These are phyloP conservation scores for Escovopsis weberi DNA, from an alignment of 2,329 filamentous ascomycete species.

Conservation along the genomic window DNA sequence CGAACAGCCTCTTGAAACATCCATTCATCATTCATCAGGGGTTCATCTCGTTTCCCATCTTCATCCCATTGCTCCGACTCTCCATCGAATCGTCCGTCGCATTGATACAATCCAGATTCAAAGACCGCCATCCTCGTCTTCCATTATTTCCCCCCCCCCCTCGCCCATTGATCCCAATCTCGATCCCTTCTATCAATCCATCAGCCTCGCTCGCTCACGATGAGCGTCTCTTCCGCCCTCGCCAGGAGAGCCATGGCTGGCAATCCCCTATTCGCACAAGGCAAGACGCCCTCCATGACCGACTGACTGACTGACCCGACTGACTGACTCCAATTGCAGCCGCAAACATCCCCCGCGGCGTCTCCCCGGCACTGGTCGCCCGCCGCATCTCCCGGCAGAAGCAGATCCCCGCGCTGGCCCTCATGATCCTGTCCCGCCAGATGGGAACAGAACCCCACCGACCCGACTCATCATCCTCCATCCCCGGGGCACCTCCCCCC, in stretches of 20 bases:
- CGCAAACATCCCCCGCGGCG: conserved; percentile 30
- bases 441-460: conserved; percentile 46
- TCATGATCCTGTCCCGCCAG: conserved; percentile 41
- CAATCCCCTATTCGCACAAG: conserved; percentile 36
- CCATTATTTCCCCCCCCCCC: too few species aligned
- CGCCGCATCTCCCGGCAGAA: conserved; percentile 32
- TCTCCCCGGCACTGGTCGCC: conserved; percentile 31
- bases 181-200: too few species aligned
- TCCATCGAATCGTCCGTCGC: too few species aligned
- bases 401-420: conserved; percentile 36
- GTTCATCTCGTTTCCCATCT: too few species aligned
- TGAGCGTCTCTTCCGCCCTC: conserved; percentile 43
- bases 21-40: too few species aligned
- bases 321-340: conserved; percentile 16
- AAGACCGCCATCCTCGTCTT: too few species aligned
- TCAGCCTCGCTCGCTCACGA: conserved; percentile 12
- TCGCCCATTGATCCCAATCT: too few species aligned
- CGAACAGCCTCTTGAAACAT: too few species aligned
- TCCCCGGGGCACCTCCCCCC: conserved; percentile 55
- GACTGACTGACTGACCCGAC: too few species aligned
- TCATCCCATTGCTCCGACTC: too few species aligned
- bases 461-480: conserved; percentile 24
- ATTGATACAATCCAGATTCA: too few species aligned
- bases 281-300: conserved; percentile 18
- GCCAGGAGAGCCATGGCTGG: conserved; percentile 39